These are phyloP conservation scores for Globisporangium cylindrosporum DNA, from an alignment of 352 stramenopile species.

Conservation along the genomic window DNA sequence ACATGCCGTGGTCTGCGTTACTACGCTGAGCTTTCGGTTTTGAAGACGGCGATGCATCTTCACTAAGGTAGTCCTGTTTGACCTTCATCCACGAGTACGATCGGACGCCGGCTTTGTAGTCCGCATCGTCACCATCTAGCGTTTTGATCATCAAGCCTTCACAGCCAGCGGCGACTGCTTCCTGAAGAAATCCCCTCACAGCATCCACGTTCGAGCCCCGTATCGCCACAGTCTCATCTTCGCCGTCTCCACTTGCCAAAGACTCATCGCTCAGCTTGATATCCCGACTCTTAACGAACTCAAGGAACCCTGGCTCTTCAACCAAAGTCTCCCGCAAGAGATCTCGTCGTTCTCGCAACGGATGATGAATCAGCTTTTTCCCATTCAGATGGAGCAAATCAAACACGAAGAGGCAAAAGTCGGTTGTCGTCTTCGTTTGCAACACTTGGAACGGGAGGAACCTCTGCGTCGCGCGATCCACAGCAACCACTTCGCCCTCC, in stretches of 20 bases:
- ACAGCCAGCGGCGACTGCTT: slow-evolving; percentile 56
- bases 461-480: slow-evolving; percentile 42
- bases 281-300: slow-evolving; percentile 66
- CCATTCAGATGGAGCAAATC: slow-evolving; percentile 62
- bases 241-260: slow-evolving; percentile 1
- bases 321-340: slow-evolving; percentile 34
- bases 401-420: slow-evolving; percentile 80
- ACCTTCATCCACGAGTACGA: slow-evolving; percentile 87
- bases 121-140: slow-evolving; percentile 40
- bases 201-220: background rate
- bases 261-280: slow-evolving; percentile 23
- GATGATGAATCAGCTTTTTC: slow-evolving; percentile 36
- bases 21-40: background rate
- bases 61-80: slow-evolving; percentile 75
- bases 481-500: slow-evolving; percentile 74
- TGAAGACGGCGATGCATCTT: slow-evolving; percentile 8
- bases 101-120: slow-evolving; percentile 64
- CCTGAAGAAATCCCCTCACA: slow-evolving; percentile 40
- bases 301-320: slow-evolving; percentile 38
- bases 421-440: slow-evolving; percentile 66
- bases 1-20: slow-evolving; percentile 37
- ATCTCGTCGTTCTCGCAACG: slow-evolving; percentile 42
- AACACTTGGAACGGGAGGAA: slow-evolving; percentile 79
- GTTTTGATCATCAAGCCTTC: slow-evolving; percentile 82
- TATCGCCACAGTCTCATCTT: background rate